Percentiles rank a stretch among this genome's conserved stretches.
phyloP scores from a whole-genome alignment of 2,329 filamentous ascomycete genomes.

The Aspergillus sp. region DNA sequence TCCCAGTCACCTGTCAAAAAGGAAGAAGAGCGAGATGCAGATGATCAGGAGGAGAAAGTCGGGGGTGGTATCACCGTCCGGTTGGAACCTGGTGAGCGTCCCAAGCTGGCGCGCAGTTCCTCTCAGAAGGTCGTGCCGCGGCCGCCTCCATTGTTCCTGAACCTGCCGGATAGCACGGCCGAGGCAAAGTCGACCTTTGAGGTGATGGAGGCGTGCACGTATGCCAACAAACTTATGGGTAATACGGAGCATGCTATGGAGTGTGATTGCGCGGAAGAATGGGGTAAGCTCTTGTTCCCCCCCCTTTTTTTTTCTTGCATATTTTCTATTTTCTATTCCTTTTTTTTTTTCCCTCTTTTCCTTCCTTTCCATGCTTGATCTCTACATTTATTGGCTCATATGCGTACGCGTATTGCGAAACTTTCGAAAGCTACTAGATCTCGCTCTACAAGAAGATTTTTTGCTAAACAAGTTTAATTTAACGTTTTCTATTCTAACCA shows the following conservation, averaged over 20 bases:
- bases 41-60: constrained; percentile 43
- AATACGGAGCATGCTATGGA: constrained; percentile 88
- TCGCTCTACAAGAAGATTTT: neutral
- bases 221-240: constrained; percentile 84
- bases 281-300: constrained; percentile 60
- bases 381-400: constrained; percentile 2
- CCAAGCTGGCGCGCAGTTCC: constrained; percentile 64
- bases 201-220: constrained; percentile 75
- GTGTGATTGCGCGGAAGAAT: constrained; percentile 91
- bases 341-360: neutral
- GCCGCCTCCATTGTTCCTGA: constrained; percentile 58
- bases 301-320: neutral
- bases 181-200: constrained; percentile 72
- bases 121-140: constrained; percentile 61
- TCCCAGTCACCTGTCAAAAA: constrained; percentile 23
- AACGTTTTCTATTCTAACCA: constrained; percentile 12
- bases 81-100: constrained; percentile 56
- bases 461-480: constrained; percentile 5
- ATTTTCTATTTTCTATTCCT: constrained; percentile 4
- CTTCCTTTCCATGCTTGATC: neutral
- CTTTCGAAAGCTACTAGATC: too few species aligned
- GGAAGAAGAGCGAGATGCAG: constrained; percentile 17
- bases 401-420: neutral
- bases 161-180: constrained; percentile 68
- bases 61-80: constrained; percentile 56